phyloP scores from a whole-genome alignment of 306 rosid genomes.

The Dryas drummondii region DNA sequence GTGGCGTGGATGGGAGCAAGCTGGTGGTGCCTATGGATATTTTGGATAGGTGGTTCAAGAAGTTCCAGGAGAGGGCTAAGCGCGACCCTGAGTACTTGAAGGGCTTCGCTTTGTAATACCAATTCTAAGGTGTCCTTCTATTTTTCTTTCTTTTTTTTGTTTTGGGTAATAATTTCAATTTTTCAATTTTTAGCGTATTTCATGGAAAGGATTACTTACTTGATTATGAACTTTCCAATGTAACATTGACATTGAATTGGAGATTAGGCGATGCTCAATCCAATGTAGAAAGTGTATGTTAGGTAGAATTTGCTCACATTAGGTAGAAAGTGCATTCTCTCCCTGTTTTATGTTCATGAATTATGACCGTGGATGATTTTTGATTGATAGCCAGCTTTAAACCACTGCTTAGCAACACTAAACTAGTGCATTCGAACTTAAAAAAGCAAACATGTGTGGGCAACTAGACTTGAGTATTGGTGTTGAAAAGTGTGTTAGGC shows the following conservation, averaged over 20 bases:
- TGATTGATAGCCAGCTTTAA: too few species aligned
- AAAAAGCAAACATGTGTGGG: background rate
- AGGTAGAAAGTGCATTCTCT: too few species aligned
- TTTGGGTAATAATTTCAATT: background rate
- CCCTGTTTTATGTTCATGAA: too few species aligned
- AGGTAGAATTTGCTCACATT: too few species aligned
- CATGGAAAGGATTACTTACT: too few species aligned
- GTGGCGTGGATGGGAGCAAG: conserved; percentile 80
- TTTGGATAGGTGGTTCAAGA: conserved; percentile 91
- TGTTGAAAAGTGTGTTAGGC: background rate
- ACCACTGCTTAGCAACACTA: too few species aligned
- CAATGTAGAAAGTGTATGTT: too few species aligned
- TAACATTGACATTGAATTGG: too few species aligned
- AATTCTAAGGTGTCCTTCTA: background rate
- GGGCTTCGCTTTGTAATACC: conserved; percentile 45
- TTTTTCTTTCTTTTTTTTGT: background rate
- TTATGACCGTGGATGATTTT: too few species aligned
- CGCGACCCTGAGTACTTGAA: conserved; percentile 85
- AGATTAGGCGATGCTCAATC: too few species aligned
- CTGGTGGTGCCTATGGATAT: conserved; percentile 93
- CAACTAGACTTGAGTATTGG: background rate
- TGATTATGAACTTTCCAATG: too few species aligned
- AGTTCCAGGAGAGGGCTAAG: conserved; percentile 76
- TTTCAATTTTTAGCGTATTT: background rate
- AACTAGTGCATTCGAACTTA: too few species aligned